Evolutionary conservation across 1,139 yeast species (phyloP).

Genomic region (Wickerhamomyces sp.): DNA sequence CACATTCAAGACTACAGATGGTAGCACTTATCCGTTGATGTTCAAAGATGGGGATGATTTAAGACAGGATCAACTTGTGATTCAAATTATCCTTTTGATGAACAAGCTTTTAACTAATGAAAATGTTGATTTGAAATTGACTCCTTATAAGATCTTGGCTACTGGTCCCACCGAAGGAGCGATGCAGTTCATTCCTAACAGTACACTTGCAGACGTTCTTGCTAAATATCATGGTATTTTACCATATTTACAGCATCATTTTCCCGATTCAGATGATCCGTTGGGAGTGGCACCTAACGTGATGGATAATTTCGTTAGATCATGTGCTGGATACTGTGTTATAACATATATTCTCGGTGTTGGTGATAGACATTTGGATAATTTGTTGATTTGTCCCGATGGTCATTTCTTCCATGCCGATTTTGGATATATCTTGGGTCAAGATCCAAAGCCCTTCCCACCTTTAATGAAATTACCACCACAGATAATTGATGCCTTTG

Average conservation of each 20-base stretch:
- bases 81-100: conserved; percentile 88
- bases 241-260: conserved; percentile 61
- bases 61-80: conserved; percentile 92
- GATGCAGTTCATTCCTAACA: conserved; percentile 88
- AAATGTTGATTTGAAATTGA: conserved; percentile 79
- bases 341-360: conserved; percentile 92
- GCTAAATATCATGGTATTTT: conserved; percentile 71
- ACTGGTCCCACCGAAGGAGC: conserved; percentile 90
- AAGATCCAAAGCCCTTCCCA: conserved; percentile 98
- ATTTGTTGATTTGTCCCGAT: conserved; percentile 64
- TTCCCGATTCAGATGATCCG: conserved; percentile 52
- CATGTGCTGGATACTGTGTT: conserved; percentile 98
- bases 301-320: conserved; percentile 91
- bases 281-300: conserved; percentile 69
- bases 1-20: conserved; percentile 60
- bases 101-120: conserved; percentile 85
- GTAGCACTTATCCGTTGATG: conserved; percentile 70
- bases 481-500: conserved; percentile 97
- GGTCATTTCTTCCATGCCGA: conserved; percentile 96
- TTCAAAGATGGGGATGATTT: conserved; percentile 95
- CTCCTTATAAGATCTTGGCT: conserved; percentile 88
- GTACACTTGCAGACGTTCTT: conserved; percentile 78
- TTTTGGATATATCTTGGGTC: conserved; percentile 92
- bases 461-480: conserved; percentile 97
- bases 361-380: conserved; percentile 95